These are phyloP conservation scores for Sporisorium graminicola DNA, from an alignment of 1,284 basidiomycete species.

Conservation along the genomic window DNA sequence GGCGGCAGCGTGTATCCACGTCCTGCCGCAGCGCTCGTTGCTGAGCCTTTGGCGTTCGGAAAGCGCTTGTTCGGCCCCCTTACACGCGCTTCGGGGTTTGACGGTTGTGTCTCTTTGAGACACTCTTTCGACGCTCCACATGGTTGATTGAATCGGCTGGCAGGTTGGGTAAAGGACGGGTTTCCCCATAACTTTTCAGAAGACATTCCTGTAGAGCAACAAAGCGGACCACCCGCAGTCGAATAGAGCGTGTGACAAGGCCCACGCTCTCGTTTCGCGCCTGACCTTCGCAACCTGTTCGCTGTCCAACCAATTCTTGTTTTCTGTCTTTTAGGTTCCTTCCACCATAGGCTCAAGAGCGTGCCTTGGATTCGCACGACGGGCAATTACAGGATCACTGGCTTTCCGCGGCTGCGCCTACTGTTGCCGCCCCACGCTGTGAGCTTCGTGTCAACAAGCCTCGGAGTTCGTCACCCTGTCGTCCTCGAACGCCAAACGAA, in stretches of 20 bases:
- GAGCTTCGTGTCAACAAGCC: background rate
- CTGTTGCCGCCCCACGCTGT: background rate
- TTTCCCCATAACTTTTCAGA: slow-evolving; percentile 28
- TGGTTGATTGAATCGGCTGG: slow-evolving; percentile 1
- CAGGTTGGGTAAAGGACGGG: background rate
- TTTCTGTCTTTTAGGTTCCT: background rate
- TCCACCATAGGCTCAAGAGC: background rate
- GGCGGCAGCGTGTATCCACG: background rate
- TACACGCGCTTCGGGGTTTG: slow-evolving; percentile 3
- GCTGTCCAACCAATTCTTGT: background rate
- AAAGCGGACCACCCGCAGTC: background rate
- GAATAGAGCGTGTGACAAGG: background rate
- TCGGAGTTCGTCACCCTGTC: background rate
- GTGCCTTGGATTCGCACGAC: too few species aligned
- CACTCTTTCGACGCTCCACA: background rate
- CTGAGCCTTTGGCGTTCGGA: background rate
- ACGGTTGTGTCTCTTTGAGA: background rate
- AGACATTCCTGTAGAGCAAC: background rate
- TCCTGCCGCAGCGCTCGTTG: background rate
- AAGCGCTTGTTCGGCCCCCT: background rate
- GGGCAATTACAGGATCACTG: background rate
- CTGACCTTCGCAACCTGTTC: background rate
- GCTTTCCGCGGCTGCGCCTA: background rate
- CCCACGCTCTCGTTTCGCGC: too few species aligned
- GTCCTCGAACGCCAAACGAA: background rate